phyloP scores from a whole-genome alignment of 108 stramenopile genomes.

The Chaetoceros tenuissimus region DNA sequence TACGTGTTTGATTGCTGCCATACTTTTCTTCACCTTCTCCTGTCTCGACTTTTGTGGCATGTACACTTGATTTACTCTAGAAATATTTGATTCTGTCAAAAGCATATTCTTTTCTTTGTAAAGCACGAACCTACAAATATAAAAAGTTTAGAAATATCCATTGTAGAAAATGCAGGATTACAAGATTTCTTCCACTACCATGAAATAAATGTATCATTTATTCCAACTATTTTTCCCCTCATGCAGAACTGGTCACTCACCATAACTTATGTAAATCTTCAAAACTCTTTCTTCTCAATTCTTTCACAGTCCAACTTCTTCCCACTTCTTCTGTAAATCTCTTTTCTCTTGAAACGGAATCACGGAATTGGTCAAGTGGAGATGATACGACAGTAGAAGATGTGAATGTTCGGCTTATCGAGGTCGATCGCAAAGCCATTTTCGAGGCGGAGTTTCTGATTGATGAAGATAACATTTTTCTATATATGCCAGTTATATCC shows the following conservation, averaged over 20 bases:
- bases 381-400: no score
- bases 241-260: constrained; percentile 53
- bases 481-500: no score
- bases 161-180: no score
- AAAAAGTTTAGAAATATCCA: no score
- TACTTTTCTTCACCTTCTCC: constrained; percentile 72
- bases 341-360: constrained; percentile 47
- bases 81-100: constrained; percentile 70
- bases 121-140: constrained; percentile 61
- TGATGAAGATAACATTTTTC: no score
- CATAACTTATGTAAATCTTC: constrained; percentile 89
- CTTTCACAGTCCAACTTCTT: constrained; percentile 63
- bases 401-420: no score
- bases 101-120: constrained; percentile 92
- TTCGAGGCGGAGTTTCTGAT: no score
- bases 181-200: no score
- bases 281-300: constrained; percentile 82
- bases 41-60: constrained; percentile 72
- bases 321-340: constrained; percentile 60
- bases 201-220: no score
- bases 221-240: no score
- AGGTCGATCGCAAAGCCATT: no score
- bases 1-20: constrained; percentile 83
- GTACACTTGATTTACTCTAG: constrained; percentile 45
- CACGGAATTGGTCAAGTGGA: constrained; percentile 73